These are phyloP conservation scores for Candida fluviatilis DNA, from an alignment of 805 yeast genomes.

Conservation along the genomic window DNA sequence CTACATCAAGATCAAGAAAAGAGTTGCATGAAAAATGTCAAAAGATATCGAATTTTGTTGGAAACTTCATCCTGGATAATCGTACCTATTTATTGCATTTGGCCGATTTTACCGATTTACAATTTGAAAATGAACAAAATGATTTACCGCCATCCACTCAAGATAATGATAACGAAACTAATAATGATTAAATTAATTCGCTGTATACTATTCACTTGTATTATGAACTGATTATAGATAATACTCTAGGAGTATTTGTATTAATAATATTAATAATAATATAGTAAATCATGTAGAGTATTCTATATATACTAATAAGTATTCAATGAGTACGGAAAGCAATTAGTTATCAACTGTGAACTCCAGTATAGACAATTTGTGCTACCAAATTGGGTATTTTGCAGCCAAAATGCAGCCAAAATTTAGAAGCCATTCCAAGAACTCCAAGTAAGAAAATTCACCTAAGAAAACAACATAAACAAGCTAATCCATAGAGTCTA, in stretches of 20 bases:
- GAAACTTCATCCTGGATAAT: conserved; percentile 62
- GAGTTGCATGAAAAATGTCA: conserved; percentile 51
- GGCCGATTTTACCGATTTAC: conserved; percentile 39
- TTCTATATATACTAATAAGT: too few species aligned
- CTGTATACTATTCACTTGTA: conserved; percentile 1
- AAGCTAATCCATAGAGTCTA: too few species aligned
- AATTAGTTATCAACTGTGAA: too few species aligned
- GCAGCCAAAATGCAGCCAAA: too few species aligned
- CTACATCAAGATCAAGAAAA: conserved; percentile 44
- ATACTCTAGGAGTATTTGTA: conserved; percentile 4
- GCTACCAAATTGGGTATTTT: too few species aligned
- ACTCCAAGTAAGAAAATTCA: too few species aligned
- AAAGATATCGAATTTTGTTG: conserved; percentile 54
- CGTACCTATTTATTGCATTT: conserved; percentile 62
- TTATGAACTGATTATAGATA: conserved; percentile 3
- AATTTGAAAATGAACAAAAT: conserved; percentile 15
- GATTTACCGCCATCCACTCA: neutral
- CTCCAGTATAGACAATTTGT: too few species aligned
- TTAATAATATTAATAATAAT: too few species aligned
- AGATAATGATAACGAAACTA: neutral
- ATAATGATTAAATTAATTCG: neutral
- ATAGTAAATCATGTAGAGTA: neutral
- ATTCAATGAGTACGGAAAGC: too few species aligned
- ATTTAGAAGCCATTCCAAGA: too few species aligned
- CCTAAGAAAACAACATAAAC: too few species aligned